Evolutionary conservation across 2,329 filamentous ascomycete genomes (phyloP), one percentile per base, ranked within the genome.

Genomic region (Teratosphaeria zuluensis): DNA sequence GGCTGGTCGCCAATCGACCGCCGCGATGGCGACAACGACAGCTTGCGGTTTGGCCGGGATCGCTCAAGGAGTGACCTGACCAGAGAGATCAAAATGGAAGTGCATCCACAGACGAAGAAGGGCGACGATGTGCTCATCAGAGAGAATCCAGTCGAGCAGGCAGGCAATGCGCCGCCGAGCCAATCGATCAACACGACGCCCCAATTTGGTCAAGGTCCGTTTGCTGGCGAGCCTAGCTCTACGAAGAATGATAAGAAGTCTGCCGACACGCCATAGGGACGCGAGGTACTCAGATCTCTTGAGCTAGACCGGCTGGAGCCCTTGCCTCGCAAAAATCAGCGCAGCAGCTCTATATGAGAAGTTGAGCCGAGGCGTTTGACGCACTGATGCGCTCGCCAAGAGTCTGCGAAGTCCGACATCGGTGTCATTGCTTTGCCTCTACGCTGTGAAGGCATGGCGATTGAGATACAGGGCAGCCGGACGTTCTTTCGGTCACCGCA

Each of bases 1-100:
- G 72, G 86, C 32, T 92, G 88, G 88, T 89, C 87, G 54, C 88
- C 88, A 0, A 81, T 85, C 57, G 85, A 86, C 60, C 76, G 82
- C 33, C 67, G 67, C 42, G 68, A 73, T 38, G 72, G 76, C 56
- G 73, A 76, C 31, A 60, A 54, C 52, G 74, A 74, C 57, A 75
- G 74, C 7, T 60, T 75, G 51, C 73, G 70, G 46, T 77, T 75
- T 59, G 63, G 68, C 24, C 71, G 77, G 66, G 59, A 59, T 7
- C 62, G 64, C 3, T 65, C 63, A 12, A 64, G 62, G 58, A 65
- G 63, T 55, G 63, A 66, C 56, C 32, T 66, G 33, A 57, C 57
- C 14, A 52, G 35, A 53, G 63, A 64, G 38, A 52, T 58, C 72
- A 42, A 77, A 71, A 56, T 80, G 55, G 77, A 80, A 46, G 68